These are phyloP conservation scores for Vachellia pachyceras DNA, from an alignment of 306 rosid genomes.

Conservation along the genomic window DNA sequence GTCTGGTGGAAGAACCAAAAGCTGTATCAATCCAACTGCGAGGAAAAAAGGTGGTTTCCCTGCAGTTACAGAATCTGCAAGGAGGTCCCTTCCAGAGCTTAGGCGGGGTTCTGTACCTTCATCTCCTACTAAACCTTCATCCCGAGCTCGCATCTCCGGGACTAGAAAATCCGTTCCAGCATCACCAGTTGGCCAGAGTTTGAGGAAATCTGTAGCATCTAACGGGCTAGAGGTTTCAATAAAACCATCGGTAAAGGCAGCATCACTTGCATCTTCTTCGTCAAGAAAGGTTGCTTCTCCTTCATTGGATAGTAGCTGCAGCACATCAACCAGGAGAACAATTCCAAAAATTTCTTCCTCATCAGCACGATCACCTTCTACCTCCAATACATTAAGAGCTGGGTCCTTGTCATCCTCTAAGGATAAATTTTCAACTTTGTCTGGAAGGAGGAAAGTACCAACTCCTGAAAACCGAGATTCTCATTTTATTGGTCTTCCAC, in stretches of 20 bases:
- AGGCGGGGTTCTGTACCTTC: constrained; percentile 68
- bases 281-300: constrained; percentile 58
- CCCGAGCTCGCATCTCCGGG: constrained; percentile 44
- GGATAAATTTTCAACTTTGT: constrained; percentile 63
- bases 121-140: constrained; percentile 48
- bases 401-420: constrained; percentile 63
- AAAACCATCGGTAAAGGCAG: constrained; percentile 60
- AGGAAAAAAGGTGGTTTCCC: constrained; percentile 39
- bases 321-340: constrained; percentile 64
- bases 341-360: constrained; percentile 68
- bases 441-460: constrained; percentile 67
- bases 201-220: constrained; percentile 49
- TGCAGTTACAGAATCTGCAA: constrained; percentile 46
- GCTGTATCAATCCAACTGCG: constrained; percentile 36
- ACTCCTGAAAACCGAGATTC: constrained; percentile 82
- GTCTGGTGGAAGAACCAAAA: constrained; percentile 48
- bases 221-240: constrained; percentile 48
- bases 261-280: constrained; percentile 54
- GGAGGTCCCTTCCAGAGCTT: constrained; percentile 79
- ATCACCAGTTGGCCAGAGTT: constrained; percentile 45
- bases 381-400: constrained; percentile 62
- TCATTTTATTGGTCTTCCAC: constrained; percentile 78
- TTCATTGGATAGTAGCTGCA: constrained; percentile 62
- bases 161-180: constrained; percentile 53
- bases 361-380: constrained; percentile 55